Evolutionary conservation across 1,284 basidiomycete species (phyloP).

Genomic region (Omphalotus olearius): DNA sequence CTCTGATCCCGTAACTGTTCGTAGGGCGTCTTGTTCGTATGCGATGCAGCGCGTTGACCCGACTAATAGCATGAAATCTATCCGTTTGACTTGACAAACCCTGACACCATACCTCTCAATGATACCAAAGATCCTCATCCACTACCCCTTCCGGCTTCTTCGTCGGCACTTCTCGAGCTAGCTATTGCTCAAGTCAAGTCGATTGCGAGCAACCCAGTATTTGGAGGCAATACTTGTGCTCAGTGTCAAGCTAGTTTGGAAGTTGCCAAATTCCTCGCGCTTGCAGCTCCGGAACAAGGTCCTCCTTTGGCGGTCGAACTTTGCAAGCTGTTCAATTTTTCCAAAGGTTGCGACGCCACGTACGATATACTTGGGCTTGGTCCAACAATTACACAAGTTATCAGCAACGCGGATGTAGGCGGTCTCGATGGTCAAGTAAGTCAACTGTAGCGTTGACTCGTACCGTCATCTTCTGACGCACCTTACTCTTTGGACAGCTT

Average conservation of each 20-base stretch:
- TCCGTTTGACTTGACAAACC: slow-evolving; percentile 55
- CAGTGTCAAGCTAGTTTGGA: slow-evolving; percentile 61
- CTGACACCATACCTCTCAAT: slow-evolving; percentile 49
- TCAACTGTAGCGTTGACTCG: background rate
- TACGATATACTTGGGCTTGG: slow-evolving; percentile 50
- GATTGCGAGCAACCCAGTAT: slow-evolving; percentile 46
- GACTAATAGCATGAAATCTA: slow-evolving; percentile 47
- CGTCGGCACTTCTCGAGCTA: slow-evolving; percentile 38
- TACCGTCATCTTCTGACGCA: background rate
- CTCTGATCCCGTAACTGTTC: slow-evolving; percentile 58
- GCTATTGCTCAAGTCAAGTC: slow-evolving; percentile 53
- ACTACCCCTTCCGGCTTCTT: slow-evolving; percentile 51
- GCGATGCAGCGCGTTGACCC: slow-evolving; percentile 4
- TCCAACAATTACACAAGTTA: slow-evolving; percentile 60
- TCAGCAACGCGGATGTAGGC: slow-evolving; percentile 60
- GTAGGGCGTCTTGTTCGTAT: slow-evolving; percentile 15
- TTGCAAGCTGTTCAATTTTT: slow-evolving; percentile 59
- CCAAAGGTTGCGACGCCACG: slow-evolving; percentile 44
- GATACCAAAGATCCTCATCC: slow-evolving; percentile 61
- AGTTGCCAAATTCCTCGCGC: slow-evolving; percentile 60
- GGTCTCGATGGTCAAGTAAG: slow-evolving; percentile 67
- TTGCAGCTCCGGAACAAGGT: slow-evolving; percentile 61
- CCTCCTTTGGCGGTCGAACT: slow-evolving; percentile 53
- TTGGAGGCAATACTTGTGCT: slow-evolving; percentile 50
- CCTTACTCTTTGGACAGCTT: slow-evolving; percentile 28